These are phyloP conservation scores for Suhomyces canberraensis DNA, from an alignment of 805 yeast genomes.

Conservation along the genomic window DNA sequence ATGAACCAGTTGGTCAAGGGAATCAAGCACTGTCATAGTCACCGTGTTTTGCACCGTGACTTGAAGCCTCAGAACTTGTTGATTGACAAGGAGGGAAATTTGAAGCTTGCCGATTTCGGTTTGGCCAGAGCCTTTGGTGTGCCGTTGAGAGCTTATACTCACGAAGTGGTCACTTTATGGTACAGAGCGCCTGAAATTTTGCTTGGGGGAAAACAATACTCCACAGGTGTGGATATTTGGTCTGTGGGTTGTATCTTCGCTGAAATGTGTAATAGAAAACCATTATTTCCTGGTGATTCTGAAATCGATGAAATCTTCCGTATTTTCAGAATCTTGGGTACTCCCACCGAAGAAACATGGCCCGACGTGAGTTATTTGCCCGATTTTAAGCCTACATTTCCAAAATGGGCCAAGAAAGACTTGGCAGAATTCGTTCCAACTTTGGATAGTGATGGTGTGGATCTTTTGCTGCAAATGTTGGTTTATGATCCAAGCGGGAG, in stretches of 20 bases:
- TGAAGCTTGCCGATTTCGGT: constrained; percentile 72
- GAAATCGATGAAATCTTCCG: constrained; percentile 96
- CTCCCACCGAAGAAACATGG: constrained; percentile 92
- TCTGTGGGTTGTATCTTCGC: constrained; percentile 97
- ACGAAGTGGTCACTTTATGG: constrained; percentile 98
- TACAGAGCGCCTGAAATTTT: constrained; percentile 95
- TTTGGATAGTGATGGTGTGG: constrained; percentile 80
- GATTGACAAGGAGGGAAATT: constrained; percentile 92
- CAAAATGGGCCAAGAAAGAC: constrained; percentile 79
- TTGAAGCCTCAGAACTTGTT: constrained; percentile 93
- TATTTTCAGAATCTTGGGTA: constrained; percentile 88
- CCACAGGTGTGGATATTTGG: constrained; percentile 99
- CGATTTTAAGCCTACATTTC: constrained; percentile 90
- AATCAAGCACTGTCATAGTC: constrained; percentile 89
- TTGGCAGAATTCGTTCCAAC: constrained; percentile 71
- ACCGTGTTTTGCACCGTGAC: constrained; percentile 91
- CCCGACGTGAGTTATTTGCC: constrained; percentile 90
- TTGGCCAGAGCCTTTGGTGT: constrained; percentile 97
- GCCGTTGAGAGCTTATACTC: constrained; percentile 93
- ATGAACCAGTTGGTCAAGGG: constrained; percentile 92
- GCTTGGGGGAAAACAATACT: constrained; percentile 93
- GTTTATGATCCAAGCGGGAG: constrained; percentile 92
- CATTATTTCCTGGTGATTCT: constrained; percentile 94
- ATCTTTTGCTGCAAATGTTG: constrained; percentile 72
- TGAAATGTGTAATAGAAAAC: constrained; percentile 94